Evolutionary conservation across 2,329 filamentous ascomycete species (phyloP).

Genomic region (Chaetomium olivaceum): DNA sequence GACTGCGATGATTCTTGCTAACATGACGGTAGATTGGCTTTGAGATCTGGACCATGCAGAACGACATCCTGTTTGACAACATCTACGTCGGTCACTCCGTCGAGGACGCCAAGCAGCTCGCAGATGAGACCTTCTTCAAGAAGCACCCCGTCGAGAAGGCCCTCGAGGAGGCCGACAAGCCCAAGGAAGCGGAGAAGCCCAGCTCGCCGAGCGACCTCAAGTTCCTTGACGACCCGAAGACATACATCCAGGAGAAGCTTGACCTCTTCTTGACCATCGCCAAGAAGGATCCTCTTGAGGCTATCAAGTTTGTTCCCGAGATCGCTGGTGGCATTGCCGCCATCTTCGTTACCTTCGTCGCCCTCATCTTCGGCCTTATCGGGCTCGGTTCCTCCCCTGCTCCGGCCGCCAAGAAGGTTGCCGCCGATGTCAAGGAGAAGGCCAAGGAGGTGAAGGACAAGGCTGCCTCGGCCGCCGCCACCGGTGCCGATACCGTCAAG

Average conservation of each 20-base stretch:
- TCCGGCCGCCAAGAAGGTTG: constrained; percentile 72
- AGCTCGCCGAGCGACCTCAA: constrained; percentile 74
- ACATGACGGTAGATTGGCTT: constrained; percentile 74
- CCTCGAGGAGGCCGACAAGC: constrained; percentile 75
- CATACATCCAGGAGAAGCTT: constrained; percentile 87
- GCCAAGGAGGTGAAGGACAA: constrained; percentile 76
- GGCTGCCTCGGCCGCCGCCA: constrained; percentile 58
- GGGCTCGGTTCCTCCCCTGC: constrained; percentile 64
- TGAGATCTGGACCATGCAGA: constrained; percentile 99
- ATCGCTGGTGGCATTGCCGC: constrained; percentile 79
- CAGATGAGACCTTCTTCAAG: constrained; percentile 83
- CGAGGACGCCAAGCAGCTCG: constrained; percentile 86
- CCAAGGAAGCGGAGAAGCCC: constrained; percentile 66
- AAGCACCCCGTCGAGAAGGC: constrained; percentile 84
- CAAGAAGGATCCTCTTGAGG: constrained; percentile 78
- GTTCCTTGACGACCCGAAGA: constrained; percentile 88
- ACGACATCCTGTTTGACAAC: constrained; percentile 98
- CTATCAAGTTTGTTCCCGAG: constrained; percentile 87
- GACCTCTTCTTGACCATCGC: constrained; percentile 85
- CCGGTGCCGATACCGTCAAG: constrained; percentile 73
- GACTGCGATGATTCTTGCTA: neutral
- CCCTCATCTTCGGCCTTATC: constrained; percentile 52
- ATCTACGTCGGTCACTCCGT: constrained; percentile 99
- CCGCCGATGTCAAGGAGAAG: constrained; percentile 65
- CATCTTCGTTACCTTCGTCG: constrained; percentile 67